Evolutionary conservation across 768 basidiomycete species (phyloP), one percentile per base, ranked within the genome.

Genomic region (Infundibulicybe gibba): DNA sequence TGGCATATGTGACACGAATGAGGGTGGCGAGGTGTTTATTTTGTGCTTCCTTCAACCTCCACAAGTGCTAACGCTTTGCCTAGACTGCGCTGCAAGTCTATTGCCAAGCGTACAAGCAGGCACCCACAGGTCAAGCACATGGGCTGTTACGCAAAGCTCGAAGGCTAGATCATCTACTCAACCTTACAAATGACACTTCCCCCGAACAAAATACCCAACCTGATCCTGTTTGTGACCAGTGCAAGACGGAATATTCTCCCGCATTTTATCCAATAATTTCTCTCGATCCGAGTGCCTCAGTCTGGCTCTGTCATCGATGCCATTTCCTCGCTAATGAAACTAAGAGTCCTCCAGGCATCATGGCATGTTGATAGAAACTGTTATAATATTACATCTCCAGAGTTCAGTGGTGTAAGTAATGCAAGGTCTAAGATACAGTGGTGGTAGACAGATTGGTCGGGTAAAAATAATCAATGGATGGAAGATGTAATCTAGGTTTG

Each of bases 81-180:
- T 53, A 97, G 94, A 92, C 91, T 9, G 89, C 92, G 0, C 75
- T 97, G 15, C 92, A 97, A 66, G 82, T 90, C 11, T 98, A 90
- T 62, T 86, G 85, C 44, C 79, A 79, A 49, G 75, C 79, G 10
- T 94, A 93, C 73, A 98, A 98, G 64, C 85, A 85, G 56, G 84
- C 86, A 6, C 72, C 75, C 1, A 68, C 83, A 2, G 70, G 71
- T 11, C 83, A 88, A 55, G 83, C 90, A 2, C 92, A 95, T 61
- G 88, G 83, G 2, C 76, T 94, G 5, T 77, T 97, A 19, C 88
- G 95, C 43, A 94, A 94, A 65, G 94, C 94, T 6, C 80, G 81
- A 14, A 81, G 92, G 14, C 72, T 97, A 15, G 95, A 97, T 59
- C 68, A 70, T 25, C 72, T 90, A 40, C 69, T 93, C 51, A 79